A percentile compares a stretch with the other conserved stretches of the same genome.
Evolutionary conservation across 306 rosid genomes (phyloP).

Genomic region (Argentina anserina): DNA sequence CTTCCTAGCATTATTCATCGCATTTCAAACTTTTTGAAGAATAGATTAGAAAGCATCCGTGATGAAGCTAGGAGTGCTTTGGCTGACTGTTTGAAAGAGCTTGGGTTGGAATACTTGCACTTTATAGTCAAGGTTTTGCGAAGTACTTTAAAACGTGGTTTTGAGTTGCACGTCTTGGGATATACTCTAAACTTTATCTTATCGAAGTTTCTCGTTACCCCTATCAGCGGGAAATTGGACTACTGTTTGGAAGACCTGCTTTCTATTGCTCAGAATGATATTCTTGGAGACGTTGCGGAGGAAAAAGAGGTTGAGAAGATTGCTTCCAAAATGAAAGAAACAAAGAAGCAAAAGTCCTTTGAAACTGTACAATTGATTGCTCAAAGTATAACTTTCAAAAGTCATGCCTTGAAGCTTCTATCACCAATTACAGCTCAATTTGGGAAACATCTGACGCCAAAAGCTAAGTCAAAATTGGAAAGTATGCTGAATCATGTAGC

Average conservation of each 20-base stretch:
- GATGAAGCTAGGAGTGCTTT: constrained; percentile 88
- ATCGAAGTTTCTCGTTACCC: constrained; percentile 57
- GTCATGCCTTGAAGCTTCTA: constrained; percentile 61
- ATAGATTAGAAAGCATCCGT: constrained; percentile 75
- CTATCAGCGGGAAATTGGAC: constrained; percentile 67
- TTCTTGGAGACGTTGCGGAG: constrained; percentile 87
- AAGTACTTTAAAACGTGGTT: constrained; percentile 77
- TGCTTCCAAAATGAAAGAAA: constrained; percentile 97
- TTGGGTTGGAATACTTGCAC: constrained; percentile 85
- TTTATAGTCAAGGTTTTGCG: constrained; percentile 66
- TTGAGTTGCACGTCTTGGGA: constrained; percentile 88
- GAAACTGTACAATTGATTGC: constrained; percentile 78
- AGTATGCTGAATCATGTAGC: constrained; percentile 74
- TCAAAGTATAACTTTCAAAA: constrained; percentile 71
- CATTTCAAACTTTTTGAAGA: constrained; percentile 76
- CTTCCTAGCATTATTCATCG: constrained; percentile 77
- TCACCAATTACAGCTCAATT: constrained; percentile 60
- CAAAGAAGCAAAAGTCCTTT: constrained; percentile 65
- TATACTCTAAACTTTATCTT: constrained; percentile 76
- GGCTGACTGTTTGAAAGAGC: constrained; percentile 88
- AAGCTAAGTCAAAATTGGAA: constrained; percentile 67
- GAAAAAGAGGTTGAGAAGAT: constrained; percentile 91
- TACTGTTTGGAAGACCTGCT: constrained; percentile 84
- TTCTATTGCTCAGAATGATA: constrained; percentile 66
- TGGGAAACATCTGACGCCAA: constrained; percentile 61